A percentile compares a stretch with the other conserved stretches of the same genome.
Conservation (phyloP, 2,329 filamentous ascomycete species). For the Trichoderma afroharzianum region DNA sequence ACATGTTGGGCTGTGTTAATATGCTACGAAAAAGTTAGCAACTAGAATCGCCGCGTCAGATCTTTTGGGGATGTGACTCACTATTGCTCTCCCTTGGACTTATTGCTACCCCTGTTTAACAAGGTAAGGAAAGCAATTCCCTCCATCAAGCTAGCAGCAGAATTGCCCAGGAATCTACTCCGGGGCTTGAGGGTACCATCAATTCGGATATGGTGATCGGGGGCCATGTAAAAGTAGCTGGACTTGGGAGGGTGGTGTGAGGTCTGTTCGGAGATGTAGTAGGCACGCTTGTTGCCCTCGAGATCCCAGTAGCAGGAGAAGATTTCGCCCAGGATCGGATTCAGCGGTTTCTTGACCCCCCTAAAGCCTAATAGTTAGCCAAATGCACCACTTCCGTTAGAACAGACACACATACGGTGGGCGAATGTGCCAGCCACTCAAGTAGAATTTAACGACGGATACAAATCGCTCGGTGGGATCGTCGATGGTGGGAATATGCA, state of each 20-base stretch:
- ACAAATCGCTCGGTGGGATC: slow-evolving; percentile 89
- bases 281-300: slow-evolving; percentile 76
- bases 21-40: slow-evolving; percentile 51
- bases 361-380: slow-evolving; percentile 43
- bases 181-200: slow-evolving; percentile 93
- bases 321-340: slow-evolving; percentile 91
- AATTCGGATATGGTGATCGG: slow-evolving; percentile 88
- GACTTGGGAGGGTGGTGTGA: slow-evolving; percentile 98
- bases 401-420: slow-evolving; percentile 66
- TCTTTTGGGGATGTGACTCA: slow-evolving; percentile 43
- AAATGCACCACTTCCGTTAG: slow-evolving; percentile 1
- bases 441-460: slow-evolving; percentile 94
- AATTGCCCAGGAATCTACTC: slow-evolving; percentile 95
- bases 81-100: slow-evolving; percentile 77
- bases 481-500: slow-evolving; percentile 81
- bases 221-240: slow-evolving; percentile 98
- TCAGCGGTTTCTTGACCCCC: slow-evolving; percentile 96
- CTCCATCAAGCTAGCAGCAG: slow-evolving; percentile 97
- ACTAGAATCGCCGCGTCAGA: slow-evolving; percentile 7
- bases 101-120: slow-evolving; percentile 68
- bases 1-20: slow-evolving; percentile 98
- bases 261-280: slow-evolving; percentile 96
- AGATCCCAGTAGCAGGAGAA: slow-evolving; percentile 97
- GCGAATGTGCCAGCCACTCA: slow-evolving; percentile 98
- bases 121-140: slow-evolving; percentile 84